Percentiles rank a stretch among this genome's conserved stretches.
Evolutionary conservation across 1,139 yeast species (phyloP).

Genomic region (Eremothecium coryli): DNA sequence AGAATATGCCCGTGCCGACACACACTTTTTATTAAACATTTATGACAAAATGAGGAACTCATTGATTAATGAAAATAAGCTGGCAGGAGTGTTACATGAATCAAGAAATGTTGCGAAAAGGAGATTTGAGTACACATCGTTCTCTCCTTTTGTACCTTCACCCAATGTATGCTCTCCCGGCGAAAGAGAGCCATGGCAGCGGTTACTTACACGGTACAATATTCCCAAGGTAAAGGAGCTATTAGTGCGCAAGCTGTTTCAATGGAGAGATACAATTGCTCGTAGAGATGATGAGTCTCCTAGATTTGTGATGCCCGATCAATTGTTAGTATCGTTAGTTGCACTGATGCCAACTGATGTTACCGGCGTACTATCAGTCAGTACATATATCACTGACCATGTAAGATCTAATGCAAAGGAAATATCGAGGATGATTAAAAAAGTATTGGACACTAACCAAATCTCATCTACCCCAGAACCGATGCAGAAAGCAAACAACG

Average conservation of each 20-base stretch:
- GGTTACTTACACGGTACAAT: constrained; percentile 57
- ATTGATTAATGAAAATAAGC: constrained; percentile 43
- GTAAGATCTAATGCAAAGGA: constrained; percentile 51
- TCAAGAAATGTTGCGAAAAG: constrained; percentile 76
- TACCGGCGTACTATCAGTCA: constrained; percentile 46
- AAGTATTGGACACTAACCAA: constrained; percentile 13
- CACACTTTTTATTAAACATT: constrained; percentile 78
- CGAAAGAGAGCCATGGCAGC: constrained; percentile 49
- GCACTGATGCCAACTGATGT: constrained; percentile 48
- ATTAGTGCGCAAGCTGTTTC: constrained; percentile 51
- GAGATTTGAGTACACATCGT: constrained; percentile 68
- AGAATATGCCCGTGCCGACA: constrained; percentile 89
- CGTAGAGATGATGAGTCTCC: constrained; percentile 75
- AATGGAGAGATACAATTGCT: constrained; percentile 80
- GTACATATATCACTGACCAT: constrained; percentile 43
- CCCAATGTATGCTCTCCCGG: constrained; percentile 40
- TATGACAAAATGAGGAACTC: constrained; percentile 66
- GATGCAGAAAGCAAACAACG: too few relatives aligned
- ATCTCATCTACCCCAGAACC: background rate
- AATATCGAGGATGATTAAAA: constrained; percentile 45
- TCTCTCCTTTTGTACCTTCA: constrained; percentile 39
- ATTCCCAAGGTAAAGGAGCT: constrained; percentile 48
- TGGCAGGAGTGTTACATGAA: constrained; percentile 58
- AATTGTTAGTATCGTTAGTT: constrained; percentile 56
- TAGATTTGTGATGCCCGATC: constrained; percentile 77